These are phyloP conservation scores for Clonostachys solani DNA, from an alignment of 2,329 filamentous ascomycete genomes.

Conservation along the genomic window DNA sequence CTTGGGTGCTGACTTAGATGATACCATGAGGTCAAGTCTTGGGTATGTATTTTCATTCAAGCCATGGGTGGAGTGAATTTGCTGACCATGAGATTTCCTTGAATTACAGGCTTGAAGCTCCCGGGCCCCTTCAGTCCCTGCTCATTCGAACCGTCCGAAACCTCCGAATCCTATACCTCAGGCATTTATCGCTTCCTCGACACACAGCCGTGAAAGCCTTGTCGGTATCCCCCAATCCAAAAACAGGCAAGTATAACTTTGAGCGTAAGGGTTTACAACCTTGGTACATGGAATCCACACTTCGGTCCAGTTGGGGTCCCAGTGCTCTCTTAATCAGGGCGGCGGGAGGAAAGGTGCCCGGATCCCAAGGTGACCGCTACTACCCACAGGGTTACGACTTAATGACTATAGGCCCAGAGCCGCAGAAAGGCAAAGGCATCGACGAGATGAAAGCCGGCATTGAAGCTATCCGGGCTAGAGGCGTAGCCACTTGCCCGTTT, in stretches of 20 bases:
- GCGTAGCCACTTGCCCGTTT: background rate
- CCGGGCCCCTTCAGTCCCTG: background rate
- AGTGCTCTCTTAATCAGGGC: slow-evolving; percentile 35
- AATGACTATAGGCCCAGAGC: slow-evolving; percentile 13
- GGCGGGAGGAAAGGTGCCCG: slow-evolving; percentile 39
- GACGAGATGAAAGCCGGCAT: slow-evolving; percentile 5
- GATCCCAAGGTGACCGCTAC: slow-evolving; percentile 38
- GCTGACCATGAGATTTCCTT: no score
- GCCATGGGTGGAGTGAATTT: no score
- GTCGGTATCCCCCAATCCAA: slow-evolving; percentile 30
- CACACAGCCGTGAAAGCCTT: slow-evolving; percentile 25
- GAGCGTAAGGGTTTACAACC: slow-evolving; percentile 40
- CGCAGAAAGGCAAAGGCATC: slow-evolving; percentile 10
- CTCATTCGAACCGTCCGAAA: background rate
- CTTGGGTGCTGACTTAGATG: slow-evolving; percentile 6
- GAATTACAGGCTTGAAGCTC: slow-evolving; percentile 21
- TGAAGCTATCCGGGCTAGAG: background rate
- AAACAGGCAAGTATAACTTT: slow-evolving; percentile 33
- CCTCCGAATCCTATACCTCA: slow-evolving; percentile 38
- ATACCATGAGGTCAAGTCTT: slow-evolving; percentile 7
- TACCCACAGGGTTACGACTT: slow-evolving; percentile 40
- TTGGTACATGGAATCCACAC: slow-evolving; percentile 46
- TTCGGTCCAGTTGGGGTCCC: slow-evolving; percentile 42
- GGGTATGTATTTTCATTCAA: slow-evolving; percentile 18
- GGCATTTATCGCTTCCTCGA: slow-evolving; percentile 44